Base-by-base conservation (phyloP, 257 asterid species). In the Ajuga chamaepitys region DNA sequence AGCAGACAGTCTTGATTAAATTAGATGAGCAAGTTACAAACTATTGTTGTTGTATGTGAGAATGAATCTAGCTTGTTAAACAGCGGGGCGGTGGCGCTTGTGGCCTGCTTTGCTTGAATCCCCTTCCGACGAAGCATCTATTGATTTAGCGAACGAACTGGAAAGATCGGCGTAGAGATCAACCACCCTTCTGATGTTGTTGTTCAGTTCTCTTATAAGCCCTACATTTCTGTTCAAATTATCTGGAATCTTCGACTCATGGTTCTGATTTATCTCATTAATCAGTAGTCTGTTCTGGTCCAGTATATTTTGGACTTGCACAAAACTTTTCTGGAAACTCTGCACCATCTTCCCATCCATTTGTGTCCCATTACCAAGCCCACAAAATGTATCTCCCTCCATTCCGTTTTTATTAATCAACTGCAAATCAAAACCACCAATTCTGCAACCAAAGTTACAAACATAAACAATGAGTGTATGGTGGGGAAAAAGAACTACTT, bases 141-240 rank as follows among this genome's bases (percentile, higher is more conserved):
- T 70, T 1, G 92, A 82, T 28, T 82, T 85, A 0, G 93, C 57
- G 77, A 82, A 89, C 58, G 81, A 69, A 46, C 82, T 80, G 13
- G 98, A 92, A 25, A 92, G 88, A 76, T 85, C 96, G 6, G 89
- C 72, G 62, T 92, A 92, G 16, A 92, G 89, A 72, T 85, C 89
- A 51, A 87, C 97, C 1, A 92, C 96, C 78, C 86, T 89, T 50
- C 89, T 79, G 70, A 92, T 92, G 22, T 92, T 92, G 66, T 81
- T 87, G 79, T 92, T 92, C 45, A 92, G 91, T 52, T 92, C 97
- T 64, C 79, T 84, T 30, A 92, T 87, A 24, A 92, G 58, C 9
- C 96, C 97, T 68, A 89, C 97, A 66, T 92, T 92, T 63, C 94
- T 77, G 82, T 72, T 82, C 77, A 92, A 74, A 52, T 87, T 87